These are phyloP conservation scores for Prototheca cutis DNA, from an alignment of 163 green algal genomes.

Conservation along the genomic window DNA sequence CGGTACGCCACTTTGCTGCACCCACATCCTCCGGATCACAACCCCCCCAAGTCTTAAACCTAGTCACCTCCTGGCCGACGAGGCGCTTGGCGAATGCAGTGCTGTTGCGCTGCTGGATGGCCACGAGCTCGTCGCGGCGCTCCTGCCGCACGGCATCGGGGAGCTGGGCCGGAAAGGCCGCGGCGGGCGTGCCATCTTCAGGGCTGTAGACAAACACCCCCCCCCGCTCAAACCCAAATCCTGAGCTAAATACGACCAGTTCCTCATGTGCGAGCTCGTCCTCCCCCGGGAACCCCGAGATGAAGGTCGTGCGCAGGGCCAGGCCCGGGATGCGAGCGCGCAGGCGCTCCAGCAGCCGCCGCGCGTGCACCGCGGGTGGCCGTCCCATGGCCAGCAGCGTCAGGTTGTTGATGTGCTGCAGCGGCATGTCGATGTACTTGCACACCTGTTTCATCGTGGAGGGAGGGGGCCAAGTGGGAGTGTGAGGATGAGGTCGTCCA, in stretches of 20 bases:
- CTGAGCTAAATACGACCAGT: conserved; percentile 53
- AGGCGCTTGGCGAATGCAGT: conserved; percentile 53
- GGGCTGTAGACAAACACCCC: conserved; percentile 74
- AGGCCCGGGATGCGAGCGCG: conserved; percentile 67
- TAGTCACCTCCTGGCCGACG: conserved; percentile 47
- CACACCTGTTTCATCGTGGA: conserved; percentile 47
- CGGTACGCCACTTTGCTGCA: too few relatives aligned
- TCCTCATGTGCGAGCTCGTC: conserved; percentile 60
- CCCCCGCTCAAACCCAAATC: conserved; percentile 72
- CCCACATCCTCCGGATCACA: background rate
- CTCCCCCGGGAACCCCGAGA: conserved; percentile 73
- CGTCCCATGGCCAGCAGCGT: conserved; percentile 79
- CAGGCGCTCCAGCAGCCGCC: conserved; percentile 66
- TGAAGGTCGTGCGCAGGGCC: conserved; percentile 80
- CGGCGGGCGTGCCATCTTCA: conserved; percentile 83
- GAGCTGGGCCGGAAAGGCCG: conserved; percentile 42
- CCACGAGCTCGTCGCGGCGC: conserved; percentile 71
- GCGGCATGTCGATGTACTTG: conserved; percentile 94
- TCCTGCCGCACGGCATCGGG: conserved; percentile 35
- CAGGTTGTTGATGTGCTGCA: conserved; percentile 87
- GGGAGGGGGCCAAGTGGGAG: background rate
- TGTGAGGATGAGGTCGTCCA: too few relatives aligned
- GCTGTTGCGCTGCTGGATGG: conserved; percentile 68
- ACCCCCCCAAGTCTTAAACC: background rate
- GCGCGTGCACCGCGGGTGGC: conserved; percentile 49